A percentile compares a stretch with the other conserved stretches of the same genome.
phyloP scores from a whole-genome alignment of 441 rosid genomes.

The Euphorbia celastroides region DNA sequence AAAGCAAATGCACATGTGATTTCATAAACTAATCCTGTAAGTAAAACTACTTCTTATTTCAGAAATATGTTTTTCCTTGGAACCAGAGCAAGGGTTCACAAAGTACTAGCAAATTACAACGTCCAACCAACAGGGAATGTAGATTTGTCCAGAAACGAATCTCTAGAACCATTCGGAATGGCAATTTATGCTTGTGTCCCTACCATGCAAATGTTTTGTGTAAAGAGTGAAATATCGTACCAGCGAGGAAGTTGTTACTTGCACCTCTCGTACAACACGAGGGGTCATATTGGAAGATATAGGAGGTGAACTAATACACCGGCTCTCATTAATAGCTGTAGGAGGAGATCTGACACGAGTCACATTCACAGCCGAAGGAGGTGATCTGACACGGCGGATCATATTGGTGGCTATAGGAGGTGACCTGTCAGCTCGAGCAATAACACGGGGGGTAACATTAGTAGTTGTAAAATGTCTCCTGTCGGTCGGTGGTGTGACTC shows the following conservation, averaged over 20 bases:
- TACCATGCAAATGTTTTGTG: background rate
- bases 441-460: background rate
- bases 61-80: background rate
- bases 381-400: background rate
- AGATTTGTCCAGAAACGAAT: background rate
- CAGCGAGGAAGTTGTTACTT: conserved; percentile 13
- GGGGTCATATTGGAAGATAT: conserved; percentile 10
- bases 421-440: background rate
- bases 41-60: conserved; percentile 2
- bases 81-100: background rate
- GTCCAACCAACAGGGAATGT: conserved; percentile 1
- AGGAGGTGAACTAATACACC: background rate
- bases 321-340: conserved; percentile 3
- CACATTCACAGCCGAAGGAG: conserved; percentile 2
- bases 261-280: conserved; percentile 3
- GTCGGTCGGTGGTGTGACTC: background rate
- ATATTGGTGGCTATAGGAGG: conserved; percentile 4
- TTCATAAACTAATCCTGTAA: background rate
- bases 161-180: conserved; percentile 8
- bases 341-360: background rate
- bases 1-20: conserved; percentile 1
- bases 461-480: background rate
- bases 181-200: background rate
- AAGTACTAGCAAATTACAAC: background rate
- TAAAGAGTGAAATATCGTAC: conserved; percentile 21